These are phyloP conservation scores for Diaporthe velutina DNA, from an alignment of 2,329 filamentous ascomycete genomes.

Conservation along the genomic window DNA sequence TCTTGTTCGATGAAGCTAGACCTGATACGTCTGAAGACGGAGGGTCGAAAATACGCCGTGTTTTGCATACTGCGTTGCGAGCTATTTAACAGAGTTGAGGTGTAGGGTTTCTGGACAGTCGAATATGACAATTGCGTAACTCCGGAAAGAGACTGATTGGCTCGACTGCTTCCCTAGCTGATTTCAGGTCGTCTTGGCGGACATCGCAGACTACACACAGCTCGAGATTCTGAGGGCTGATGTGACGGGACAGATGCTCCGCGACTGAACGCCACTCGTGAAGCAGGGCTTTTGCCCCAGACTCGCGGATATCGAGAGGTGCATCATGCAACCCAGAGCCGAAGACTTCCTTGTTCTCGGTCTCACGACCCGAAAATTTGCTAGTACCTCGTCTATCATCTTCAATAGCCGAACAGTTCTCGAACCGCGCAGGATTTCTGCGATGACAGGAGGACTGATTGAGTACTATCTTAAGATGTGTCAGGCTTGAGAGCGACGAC, in stretches of 20 bases:
- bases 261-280: background rate
- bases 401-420: background rate
- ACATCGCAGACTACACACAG: slow-evolving; percentile 2
- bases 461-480: background rate
- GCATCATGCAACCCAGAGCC: background rate
- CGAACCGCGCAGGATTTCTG: background rate
- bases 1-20: too few species aligned
- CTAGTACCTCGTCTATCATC: background rate
- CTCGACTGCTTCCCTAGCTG: background rate
- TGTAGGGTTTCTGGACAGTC: background rate
- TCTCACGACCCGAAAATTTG: background rate
- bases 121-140: background rate
- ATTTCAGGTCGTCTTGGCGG: background rate
- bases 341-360: background rate
- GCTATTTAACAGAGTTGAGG: background rate
- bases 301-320: background rate
- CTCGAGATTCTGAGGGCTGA: background rate
- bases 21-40: background rate
- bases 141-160: background rate
- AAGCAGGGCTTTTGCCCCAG: background rate
- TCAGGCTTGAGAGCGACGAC: background rate
- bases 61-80: background rate
- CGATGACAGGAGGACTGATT: background rate
- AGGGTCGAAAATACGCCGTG: background rate
- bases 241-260: background rate